A percentile compares a stretch with the other conserved stretches of the same genome.
These are phyloP conservation scores for Ustilago hordei DNA, from an alignment of 1,284 basidiomycete species.

Conservation along the genomic window DNA sequence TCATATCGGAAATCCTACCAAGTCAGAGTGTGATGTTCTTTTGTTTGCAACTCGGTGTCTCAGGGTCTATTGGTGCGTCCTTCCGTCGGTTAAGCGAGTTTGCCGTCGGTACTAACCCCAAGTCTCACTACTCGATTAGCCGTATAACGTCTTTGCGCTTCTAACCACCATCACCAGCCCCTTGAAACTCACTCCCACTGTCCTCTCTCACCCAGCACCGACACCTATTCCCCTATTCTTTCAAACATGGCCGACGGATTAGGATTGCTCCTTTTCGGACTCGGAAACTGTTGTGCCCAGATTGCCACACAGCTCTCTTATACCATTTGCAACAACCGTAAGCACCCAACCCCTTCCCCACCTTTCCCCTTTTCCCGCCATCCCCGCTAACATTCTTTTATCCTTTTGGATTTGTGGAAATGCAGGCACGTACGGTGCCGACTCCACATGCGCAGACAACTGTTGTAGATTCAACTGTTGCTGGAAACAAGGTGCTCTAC, in stretches of 20 bases:
- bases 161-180: background rate
- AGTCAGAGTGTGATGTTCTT: background rate
- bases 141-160: background rate
- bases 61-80: background rate
- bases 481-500: slow-evolving; percentile 39
- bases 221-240: background rate
- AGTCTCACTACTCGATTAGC: background rate
- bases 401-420: background rate
- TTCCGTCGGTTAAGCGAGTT: background rate
- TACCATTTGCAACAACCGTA: slow-evolving; percentile 34
- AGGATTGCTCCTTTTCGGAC: background rate
- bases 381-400: background rate
- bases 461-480: slow-evolving; percentile 50
- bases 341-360: background rate
- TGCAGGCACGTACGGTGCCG: slow-evolving; percentile 29
- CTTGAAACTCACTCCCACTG: background rate
- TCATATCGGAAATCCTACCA: background rate
- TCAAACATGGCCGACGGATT: background rate
- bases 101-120: background rate
- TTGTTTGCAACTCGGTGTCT: background rate
- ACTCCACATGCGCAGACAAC: slow-evolving; percentile 36
- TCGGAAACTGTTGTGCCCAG: background rate
- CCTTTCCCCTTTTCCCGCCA: background rate
- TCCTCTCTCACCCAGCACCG: background rate
- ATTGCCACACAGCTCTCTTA: slow-evolving; percentile 21